phyloP scores from a whole-genome alignment of 331 rosid species.

The Ulmus americana region DNA sequence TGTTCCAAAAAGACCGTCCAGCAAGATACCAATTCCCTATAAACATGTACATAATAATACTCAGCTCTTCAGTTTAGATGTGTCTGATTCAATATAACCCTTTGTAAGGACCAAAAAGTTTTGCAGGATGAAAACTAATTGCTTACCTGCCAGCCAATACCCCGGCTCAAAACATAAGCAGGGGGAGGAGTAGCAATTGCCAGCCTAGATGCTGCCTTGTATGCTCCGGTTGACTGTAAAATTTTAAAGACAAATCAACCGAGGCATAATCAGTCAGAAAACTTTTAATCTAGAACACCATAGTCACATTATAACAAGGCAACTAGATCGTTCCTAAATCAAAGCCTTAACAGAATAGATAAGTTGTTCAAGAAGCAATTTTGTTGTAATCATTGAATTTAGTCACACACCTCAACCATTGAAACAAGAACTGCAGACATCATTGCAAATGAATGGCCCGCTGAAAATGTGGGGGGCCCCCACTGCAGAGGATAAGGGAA shows the following conservation, averaged over 20 bases:
- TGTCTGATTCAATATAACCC: neutral
- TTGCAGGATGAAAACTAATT: neutral
- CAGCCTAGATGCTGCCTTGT: constrained; percentile 83
- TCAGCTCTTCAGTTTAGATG: constrained; percentile 2
- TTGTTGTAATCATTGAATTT: neutral
- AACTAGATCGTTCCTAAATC: neutral
- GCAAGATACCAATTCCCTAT: constrained; percentile 83
- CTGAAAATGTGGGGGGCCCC: constrained; percentile 99
- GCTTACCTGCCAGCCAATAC: constrained; percentile 96
- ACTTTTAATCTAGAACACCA: no score
- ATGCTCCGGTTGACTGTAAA: constrained; percentile 86
- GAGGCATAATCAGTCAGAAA: neutral
- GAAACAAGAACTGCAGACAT: constrained; percentile 94
- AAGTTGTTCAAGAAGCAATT: neutral
- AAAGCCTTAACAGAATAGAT: neutral
- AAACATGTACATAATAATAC: constrained; percentile 10
- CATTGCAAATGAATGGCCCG: constrained; percentile 85
- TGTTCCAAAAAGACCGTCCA: constrained; percentile 84
- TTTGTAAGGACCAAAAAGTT: neutral
- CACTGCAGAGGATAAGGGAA: constrained; percentile 95
- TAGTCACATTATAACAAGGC: neutral
- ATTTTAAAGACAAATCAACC: constrained; percentile 2
- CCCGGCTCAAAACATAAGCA: constrained; percentile 92
- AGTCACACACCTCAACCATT: constrained; percentile 81
- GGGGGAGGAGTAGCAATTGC: constrained; percentile 99